phyloP scores from a whole-genome alignment of 768 basidiomycete genomes.

The Mycena capillaripes region DNA sequence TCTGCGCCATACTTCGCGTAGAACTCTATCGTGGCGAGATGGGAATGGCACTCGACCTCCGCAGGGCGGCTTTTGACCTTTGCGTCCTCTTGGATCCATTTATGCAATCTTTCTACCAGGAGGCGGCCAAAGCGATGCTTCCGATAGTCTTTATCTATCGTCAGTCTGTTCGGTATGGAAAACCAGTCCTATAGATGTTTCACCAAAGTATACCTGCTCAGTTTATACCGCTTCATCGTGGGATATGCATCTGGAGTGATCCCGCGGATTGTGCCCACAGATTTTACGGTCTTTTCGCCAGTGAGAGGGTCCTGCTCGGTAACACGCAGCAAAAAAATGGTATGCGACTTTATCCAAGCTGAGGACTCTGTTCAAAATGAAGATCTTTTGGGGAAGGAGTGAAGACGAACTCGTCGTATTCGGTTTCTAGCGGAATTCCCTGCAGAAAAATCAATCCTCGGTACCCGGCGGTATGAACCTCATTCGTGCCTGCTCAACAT shows the following conservation, averaged over 20 bases:
- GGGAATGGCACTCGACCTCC: constrained; percentile 75
- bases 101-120: constrained; percentile 75
- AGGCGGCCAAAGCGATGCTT: constrained; percentile 72
- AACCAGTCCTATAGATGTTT: no score
- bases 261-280: constrained; percentile 80
- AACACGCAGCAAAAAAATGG: constrained; percentile 82
- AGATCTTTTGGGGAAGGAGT: constrained; percentile 31
- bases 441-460: constrained; percentile 57
- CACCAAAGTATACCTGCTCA: constrained; percentile 66
- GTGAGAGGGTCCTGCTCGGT: constrained; percentile 37
- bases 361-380: constrained; percentile 23
- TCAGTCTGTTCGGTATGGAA: constrained; percentile 50
- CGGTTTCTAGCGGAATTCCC: constrained; percentile 78
- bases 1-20: constrained; percentile 89
- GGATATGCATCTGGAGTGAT: constrained; percentile 48
- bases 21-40: constrained; percentile 78
- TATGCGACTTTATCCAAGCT: constrained; percentile 75
- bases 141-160: constrained; percentile 77
- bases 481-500: constrained; percentile 45
- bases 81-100: constrained; percentile 67
- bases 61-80: constrained; percentile 44
- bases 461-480: constrained; percentile 46
- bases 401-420: constrained; percentile 77
- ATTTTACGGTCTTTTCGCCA: constrained; percentile 61
- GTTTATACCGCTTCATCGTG: constrained; percentile 69